Base-by-base conservation (phyloP, 441 rosid genomes). In the Populus hybrid region DNA sequence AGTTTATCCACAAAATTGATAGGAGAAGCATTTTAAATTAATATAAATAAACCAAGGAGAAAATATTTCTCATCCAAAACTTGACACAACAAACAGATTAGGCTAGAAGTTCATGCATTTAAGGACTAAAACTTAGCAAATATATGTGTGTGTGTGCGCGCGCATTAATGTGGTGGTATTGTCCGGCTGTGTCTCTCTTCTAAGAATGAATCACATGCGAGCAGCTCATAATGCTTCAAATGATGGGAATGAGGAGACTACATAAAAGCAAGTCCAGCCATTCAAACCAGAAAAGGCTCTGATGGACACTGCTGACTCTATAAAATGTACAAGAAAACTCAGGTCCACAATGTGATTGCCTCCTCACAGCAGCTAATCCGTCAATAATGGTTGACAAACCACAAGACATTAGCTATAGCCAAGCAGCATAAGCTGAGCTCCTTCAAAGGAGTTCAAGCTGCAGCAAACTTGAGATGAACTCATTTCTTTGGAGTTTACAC, bases 31-130 rank as follows among this genome's bases (percentile, higher is more conserved):
- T 54, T 28, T 32, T 68, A 75, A 14, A 36, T 18, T 30, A 68
- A 28, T 34, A 5, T 63, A 66, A 76, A 64, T 69, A 32, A 21
- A 64, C 18, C n/a, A 24, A 75, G 26, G 57, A 16, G 9, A 12
- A 81, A 40, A 40, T 20, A 68, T 35, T 34, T 42, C 26, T 70
- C 67, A 79, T 69, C 65, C 42, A 18, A 10, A 76, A 42, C 57
- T 35, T 42, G 65, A 82, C 50, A 73, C 23, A 23, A 46, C 73
- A 74, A 32, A 68, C 1, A 23, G 9, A 21, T 20, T 40, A 4
- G 24, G 70, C 67, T 26, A 67, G 14, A 63, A 28, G 6, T 67
- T 23, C 63, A 21, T 28, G 42, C 71, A 42, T 24, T 26, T 42
- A 4, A 57, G 24, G 5, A 32, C 1, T 34, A 34, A 34, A 34